These are phyloP conservation scores for Aspergillus fructus DNA, from an alignment of 2,329 filamentous ascomycete species.

Conservation along the genomic window DNA sequence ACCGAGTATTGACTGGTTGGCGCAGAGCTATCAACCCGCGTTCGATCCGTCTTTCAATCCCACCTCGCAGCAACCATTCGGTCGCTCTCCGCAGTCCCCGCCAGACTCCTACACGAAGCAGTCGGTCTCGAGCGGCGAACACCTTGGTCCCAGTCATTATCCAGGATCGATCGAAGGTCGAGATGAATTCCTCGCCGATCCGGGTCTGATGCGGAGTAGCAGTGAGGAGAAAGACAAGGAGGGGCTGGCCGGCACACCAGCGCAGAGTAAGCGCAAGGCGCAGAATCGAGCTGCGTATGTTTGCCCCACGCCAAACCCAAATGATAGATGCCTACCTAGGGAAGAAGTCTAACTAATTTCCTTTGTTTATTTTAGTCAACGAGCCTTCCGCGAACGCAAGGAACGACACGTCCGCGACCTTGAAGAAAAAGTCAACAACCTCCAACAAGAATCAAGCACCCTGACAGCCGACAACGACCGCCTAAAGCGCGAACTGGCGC, in stretches of 20 bases:
- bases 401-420: constrained; percentile 92
- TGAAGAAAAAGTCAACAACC: constrained; percentile 75
- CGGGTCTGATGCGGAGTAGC: constrained; percentile 43
- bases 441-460: constrained; percentile 71
- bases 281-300: constrained; percentile 72
- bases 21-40: constrained; percentile 33
- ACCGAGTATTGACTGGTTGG: neutral
- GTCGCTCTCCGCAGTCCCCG: constrained; percentile 36
- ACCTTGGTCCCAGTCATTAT: constrained; percentile 20
- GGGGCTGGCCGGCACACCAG: constrained; percentile 52
- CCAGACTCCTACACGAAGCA: constrained; percentile 36
- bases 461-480: constrained; percentile 82
- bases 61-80: constrained; percentile 22
- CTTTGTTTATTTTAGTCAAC: constrained; percentile 61
- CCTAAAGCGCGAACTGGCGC: constrained; percentile 78
- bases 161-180: constrained; percentile 30
- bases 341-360: neutral
- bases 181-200: constrained; percentile 26
- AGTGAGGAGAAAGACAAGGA: constrained; percentile 60
- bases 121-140: constrained; percentile 31
- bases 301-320: neutral
- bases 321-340: neutral
- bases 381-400: constrained; percentile 93
- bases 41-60: constrained; percentile 40
- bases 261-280: constrained; percentile 63